These are phyloP conservation scores for Alternaria solani DNA, from an alignment of 2,329 filamentous ascomycete species.

Conservation along the genomic window DNA sequence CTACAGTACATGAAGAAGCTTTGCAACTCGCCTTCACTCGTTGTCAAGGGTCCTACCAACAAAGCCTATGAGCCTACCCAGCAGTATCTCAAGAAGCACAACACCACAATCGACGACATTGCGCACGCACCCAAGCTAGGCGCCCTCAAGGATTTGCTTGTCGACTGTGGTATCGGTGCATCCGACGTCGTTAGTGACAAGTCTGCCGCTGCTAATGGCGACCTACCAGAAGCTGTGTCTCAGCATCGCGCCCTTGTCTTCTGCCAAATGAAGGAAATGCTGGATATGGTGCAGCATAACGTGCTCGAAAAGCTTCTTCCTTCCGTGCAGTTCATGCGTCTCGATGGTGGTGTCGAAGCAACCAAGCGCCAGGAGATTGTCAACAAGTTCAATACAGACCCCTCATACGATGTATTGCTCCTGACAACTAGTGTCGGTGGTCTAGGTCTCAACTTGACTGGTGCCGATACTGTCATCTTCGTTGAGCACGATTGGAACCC, in stretches of 20 bases:
- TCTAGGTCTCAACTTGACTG: slow-evolving; percentile 91
- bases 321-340: slow-evolving; percentile 88
- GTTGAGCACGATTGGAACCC: slow-evolving; percentile 99
- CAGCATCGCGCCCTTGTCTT: slow-evolving; percentile 96
- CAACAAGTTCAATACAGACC: slow-evolving; percentile 98
- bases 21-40: slow-evolving; percentile 95
- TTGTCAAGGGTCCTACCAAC: slow-evolving; percentile 87
- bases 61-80: slow-evolving; percentile 90
- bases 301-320: slow-evolving; percentile 92
- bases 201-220: slow-evolving; percentile 58
- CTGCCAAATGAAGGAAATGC: slow-evolving; percentile 99
- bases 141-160: slow-evolving; percentile 87
- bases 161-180: slow-evolving; percentile 96
- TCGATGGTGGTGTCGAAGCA: slow-evolving; percentile 92
- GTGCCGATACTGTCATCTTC: slow-evolving; percentile 98
- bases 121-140: slow-evolving; percentile 91
- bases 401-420: slow-evolving; percentile 92
- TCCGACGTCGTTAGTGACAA: slow-evolving; percentile 53
- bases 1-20: slow-evolving; percentile 99
- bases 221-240: slow-evolving; percentile 82
- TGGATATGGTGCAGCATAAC: slow-evolving; percentile 97
- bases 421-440: slow-evolving; percentile 96
- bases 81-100: slow-evolving; percentile 77
- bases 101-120: slow-evolving; percentile 83
- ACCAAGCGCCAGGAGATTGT: slow-evolving; percentile 96